These are phyloP conservation scores for Chaetomiaceae sp. DNA, from an alignment of 2,329 filamentous ascomycete species.

Conservation along the genomic window DNA sequence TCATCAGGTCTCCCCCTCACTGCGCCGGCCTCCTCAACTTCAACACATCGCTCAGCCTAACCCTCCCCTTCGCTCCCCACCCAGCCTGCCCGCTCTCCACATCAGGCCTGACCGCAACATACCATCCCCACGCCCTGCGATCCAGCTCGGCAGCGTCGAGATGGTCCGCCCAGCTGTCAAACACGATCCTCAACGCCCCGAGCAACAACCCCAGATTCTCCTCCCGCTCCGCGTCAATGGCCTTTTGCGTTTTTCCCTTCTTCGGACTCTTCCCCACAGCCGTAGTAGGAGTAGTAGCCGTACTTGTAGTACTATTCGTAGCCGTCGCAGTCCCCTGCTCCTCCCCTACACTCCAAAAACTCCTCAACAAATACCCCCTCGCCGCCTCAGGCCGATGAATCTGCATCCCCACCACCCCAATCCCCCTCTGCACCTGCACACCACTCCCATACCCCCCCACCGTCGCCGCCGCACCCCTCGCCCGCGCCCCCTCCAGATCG, in stretches of 20 bases:
- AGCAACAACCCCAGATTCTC: slow-evolving; percentile 66
- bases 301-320: too few relatives aligned
- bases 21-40: slow-evolving; percentile 45
- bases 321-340: neutral
- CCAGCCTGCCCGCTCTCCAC: slow-evolving; percentile 69
- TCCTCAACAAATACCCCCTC: slow-evolving; percentile 51
- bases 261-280: slow-evolving; percentile 21
- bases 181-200: slow-evolving; percentile 66
- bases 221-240: slow-evolving; percentile 57
- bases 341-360: slow-evolving; percentile 48
- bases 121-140: slow-evolving; percentile 75
- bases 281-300: too few relatives aligned
- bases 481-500: slow-evolving; percentile 48
- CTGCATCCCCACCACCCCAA: slow-evolving; percentile 52
- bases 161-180: slow-evolving; percentile 66
- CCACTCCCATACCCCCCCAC: slow-evolving; percentile 22
- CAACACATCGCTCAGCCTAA: slow-evolving; percentile 64
- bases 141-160: slow-evolving; percentile 65
- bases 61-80: slow-evolving; percentile 75
- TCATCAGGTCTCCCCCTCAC: too few relatives aligned
- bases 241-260: slow-evolving; percentile 47
- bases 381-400: slow-evolving; percentile 72
- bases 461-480: slow-evolving; percentile 31
- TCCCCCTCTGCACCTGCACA: too few relatives aligned
- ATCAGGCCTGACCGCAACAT: slow-evolving; percentile 68